Conservation (phyloP, 805 yeast genomes). For the Citeromyces matritensis region DNA sequence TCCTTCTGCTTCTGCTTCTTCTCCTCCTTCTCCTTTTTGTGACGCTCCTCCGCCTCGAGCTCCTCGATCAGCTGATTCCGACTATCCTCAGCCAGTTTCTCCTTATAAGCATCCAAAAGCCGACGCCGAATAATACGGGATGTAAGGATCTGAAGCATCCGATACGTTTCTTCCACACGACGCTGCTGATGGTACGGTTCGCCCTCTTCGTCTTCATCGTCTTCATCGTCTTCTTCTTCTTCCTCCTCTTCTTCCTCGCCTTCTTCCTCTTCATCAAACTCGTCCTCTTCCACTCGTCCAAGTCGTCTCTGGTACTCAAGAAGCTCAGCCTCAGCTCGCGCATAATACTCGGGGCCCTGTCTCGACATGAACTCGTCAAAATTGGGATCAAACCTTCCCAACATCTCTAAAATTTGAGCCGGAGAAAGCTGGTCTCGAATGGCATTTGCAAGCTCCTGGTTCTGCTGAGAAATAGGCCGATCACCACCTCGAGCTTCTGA, state of each 20-base stretch:
- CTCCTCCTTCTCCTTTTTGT: slow-evolving; percentile 50
- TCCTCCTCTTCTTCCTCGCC: slow-evolving; percentile 6
- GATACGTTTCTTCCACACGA: slow-evolving; percentile 65
- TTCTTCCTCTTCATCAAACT: slow-evolving; percentile 4
- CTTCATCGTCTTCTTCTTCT: slow-evolving; percentile 8
- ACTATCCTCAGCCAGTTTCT: slow-evolving; percentile 65
- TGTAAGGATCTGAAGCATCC: slow-evolving; percentile 66
- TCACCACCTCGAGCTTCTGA: too few species aligned
- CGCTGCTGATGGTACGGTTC: slow-evolving; percentile 41
- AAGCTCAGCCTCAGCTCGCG: too few species aligned
- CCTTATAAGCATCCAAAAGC: slow-evolving; percentile 63
- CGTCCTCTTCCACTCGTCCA: slow-evolving; percentile 6
- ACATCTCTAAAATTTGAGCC: too few species aligned
- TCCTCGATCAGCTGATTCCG: slow-evolving; percentile 48
- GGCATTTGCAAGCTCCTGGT: too few species aligned
- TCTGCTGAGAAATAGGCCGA: too few species aligned
- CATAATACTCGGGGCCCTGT: too few species aligned
- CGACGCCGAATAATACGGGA: slow-evolving; percentile 65
- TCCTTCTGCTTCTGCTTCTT: slow-evolving; percentile 53
- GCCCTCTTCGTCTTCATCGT: slow-evolving; percentile 22
- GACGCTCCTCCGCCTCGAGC: slow-evolving; percentile 52
- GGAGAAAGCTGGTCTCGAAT: too few species aligned
- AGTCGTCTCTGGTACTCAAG: slow-evolving; percentile 9
- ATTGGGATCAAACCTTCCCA: too few species aligned
- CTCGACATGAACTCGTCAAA: too few species aligned